phyloP scores from a whole-genome alignment of 1,139 yeast species.

The Blastobotrys capitulatus region DNA sequence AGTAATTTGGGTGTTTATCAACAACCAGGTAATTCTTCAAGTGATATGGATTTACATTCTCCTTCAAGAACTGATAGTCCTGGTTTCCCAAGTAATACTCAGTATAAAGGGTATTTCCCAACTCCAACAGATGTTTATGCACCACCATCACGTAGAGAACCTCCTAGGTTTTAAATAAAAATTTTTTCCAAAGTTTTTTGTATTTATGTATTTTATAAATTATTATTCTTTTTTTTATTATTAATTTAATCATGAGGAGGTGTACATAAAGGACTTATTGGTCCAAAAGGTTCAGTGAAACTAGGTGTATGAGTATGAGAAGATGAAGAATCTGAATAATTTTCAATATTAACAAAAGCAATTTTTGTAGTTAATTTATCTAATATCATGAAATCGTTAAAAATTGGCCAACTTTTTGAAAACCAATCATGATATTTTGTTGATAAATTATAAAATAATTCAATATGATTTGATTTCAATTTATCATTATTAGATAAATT shows the following conservation, averaged over 20 bases:
- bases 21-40: neutral
- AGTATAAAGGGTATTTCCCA: constrained; percentile 14
- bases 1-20: constrained; percentile 1
- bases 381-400: neutral
- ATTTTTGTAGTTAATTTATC: no score
- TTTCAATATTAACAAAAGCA: no score
- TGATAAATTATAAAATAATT: neutral
- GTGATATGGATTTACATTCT: constrained; percentile 7
- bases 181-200: neutral
- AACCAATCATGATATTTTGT: neutral
- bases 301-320: no score
- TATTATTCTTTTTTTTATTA: neutral
- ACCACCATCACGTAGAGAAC: constrained; percentile 6
- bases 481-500: neutral
- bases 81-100: constrained; percentile 12
- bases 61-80: constrained; percentile 13
- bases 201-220: no score
- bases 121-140: constrained; percentile 12
- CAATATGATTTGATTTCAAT: neutral
- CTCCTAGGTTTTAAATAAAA: constrained; percentile 12
- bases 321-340: no score
- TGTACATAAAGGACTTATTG: no score
- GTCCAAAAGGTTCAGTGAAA: no score
- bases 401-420: neutral
- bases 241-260: no score